These are phyloP conservation scores for Schoenoplectus tabernaemontani DNA, from an alignment of 202 grass and related monocot genomes.

Conservation along the genomic window DNA sequence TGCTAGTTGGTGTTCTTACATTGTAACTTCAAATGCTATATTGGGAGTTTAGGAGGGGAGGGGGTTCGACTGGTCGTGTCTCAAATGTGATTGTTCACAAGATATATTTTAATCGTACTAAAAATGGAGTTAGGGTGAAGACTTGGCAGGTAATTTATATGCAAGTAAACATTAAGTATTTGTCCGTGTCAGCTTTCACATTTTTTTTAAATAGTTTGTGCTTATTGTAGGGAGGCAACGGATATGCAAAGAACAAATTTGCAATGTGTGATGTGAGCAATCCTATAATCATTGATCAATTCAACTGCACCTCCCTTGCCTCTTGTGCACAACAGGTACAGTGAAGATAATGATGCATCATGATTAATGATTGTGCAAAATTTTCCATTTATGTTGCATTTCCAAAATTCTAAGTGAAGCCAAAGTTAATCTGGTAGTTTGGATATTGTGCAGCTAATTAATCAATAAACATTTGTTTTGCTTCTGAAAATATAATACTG, in stretches of 20 bases:
- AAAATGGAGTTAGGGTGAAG: conserved; percentile 42
- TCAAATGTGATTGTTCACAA: conserved; percentile 27
- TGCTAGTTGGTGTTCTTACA: neutral
- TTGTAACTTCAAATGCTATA: conserved; percentile 5
- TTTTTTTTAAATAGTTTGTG: neutral
- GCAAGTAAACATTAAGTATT: neutral
- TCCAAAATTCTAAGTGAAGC: neutral
- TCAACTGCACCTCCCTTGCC: conserved; percentile 28
- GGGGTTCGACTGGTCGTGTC: conserved; percentile 23
- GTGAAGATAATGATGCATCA: neutral
- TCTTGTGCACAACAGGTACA: conserved; percentile 30
- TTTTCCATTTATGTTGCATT: neutral
- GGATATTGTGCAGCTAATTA: neutral
- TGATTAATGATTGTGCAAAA: neutral
- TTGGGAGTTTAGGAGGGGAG: conserved; percentile 38
- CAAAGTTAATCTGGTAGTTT: neutral
- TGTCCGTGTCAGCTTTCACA: neutral
- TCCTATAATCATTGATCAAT: conserved; percentile 37
- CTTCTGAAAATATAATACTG: neutral
- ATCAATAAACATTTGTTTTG: neutral
- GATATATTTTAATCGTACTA: conserved; percentile 17
- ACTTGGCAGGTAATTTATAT: conserved; percentile 33
- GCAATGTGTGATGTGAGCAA: conserved; percentile 23
- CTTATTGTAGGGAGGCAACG: conserved; percentile 30
- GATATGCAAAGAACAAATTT: conserved; percentile 31